Evolutionary conservation across 2,329 filamentous ascomycete genomes (phyloP), one percentile per base, ranked within the genome.

Genomic region (Ascocoryne sarcoides): DNA sequence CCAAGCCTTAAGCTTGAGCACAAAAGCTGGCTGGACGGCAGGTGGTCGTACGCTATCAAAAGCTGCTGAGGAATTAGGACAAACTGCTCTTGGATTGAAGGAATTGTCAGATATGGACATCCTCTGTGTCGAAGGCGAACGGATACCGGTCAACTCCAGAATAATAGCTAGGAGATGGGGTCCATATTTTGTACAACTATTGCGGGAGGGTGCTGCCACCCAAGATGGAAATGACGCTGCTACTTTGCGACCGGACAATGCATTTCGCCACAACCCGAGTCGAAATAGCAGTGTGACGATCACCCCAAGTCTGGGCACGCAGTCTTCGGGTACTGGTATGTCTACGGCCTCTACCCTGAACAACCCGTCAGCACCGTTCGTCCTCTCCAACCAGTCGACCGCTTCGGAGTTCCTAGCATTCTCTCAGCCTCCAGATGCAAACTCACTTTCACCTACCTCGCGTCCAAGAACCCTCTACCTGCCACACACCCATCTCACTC

Each of bases 31-130:
- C 29, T 72, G 73, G 56, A 82, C 79, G 2, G 82, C 81, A 4
- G 85, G 85, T 16, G 89, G 89, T 3, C 75, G 89, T 14, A 76
- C 73, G 23, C 76, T 93, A 50, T 85, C 82, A 8, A 71, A 75
- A 23, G 83, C 84, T 10, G 89, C 89, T 1, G 82, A 93, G 53
- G 85, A 94, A 46, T 69, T 98, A 10, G 92, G 92, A 4, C 82
- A 85, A 49, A 77, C 86, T 60, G 84, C 86, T 0, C 67, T 95
- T 47, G 73, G 73, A 1, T 69, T 94, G 59, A 77, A 79, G n/a
- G 92, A 96, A 61, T 68, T 98, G 41, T 76, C 87, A 2, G 92
- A 98, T 54, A 98, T 98, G 92, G 92, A 96, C 56, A 85, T 98
- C 43, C 70, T 96, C 19, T 92, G 90, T 38, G 81, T 95, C 31